Percentiles rank a stretch among this genome's conserved stretches.
phyloP scores from a whole-genome alignment of 192 early-diverging fungal genomes.

The Haplosporangium gracile region DNA sequence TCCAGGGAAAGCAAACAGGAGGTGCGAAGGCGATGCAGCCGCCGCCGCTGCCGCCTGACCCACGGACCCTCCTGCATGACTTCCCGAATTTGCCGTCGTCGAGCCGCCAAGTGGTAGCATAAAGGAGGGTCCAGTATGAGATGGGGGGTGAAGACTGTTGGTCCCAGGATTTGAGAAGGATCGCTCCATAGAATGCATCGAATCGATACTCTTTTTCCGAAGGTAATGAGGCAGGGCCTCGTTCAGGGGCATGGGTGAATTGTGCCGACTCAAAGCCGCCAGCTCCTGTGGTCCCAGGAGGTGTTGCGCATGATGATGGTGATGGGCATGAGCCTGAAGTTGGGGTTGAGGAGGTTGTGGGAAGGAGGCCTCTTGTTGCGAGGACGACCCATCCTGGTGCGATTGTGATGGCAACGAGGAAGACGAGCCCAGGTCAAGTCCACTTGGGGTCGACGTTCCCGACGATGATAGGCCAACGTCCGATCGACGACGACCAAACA shows the following conservation, averaged over 20 bases:
- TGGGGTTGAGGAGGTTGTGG: conserved; percentile 13
- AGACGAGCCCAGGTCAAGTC: not conserved
- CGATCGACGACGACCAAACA: conserved; percentile 38
- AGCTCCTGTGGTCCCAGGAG: conserved; percentile 22
- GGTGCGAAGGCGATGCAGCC: conserved; percentile 18
- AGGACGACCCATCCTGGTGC: not conserved
- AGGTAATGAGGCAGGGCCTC: conserved; percentile 24
- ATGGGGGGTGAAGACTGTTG: conserved; percentile 2
- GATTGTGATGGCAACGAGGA: not conserved
- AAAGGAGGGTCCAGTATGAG: conserved; percentile 23
- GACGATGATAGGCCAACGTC: conserved; percentile 15
- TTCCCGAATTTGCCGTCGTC: no score
- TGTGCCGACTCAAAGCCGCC: conserved; percentile 28
- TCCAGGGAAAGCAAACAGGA: conserved; percentile 21
- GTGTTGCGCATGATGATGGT: conserved; percentile 1
- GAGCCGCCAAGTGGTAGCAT: conserved; percentile 11
- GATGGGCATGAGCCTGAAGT: not conserved
- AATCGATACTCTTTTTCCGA: conserved; percentile 12
- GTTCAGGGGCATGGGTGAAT: conserved; percentile 21
- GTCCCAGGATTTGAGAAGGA: conserved; percentile 36
- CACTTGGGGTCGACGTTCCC: conserved; percentile 18
- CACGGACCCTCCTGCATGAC: not conserved
- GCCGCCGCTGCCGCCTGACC: not conserved
- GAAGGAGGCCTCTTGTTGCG: conserved; percentile 25
- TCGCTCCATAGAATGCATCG: conserved; percentile 37